These are phyloP conservation scores for Dalbergia cochinchinensis DNA, from an alignment of 306 rosid genomes.

Conservation along the genomic window DNA sequence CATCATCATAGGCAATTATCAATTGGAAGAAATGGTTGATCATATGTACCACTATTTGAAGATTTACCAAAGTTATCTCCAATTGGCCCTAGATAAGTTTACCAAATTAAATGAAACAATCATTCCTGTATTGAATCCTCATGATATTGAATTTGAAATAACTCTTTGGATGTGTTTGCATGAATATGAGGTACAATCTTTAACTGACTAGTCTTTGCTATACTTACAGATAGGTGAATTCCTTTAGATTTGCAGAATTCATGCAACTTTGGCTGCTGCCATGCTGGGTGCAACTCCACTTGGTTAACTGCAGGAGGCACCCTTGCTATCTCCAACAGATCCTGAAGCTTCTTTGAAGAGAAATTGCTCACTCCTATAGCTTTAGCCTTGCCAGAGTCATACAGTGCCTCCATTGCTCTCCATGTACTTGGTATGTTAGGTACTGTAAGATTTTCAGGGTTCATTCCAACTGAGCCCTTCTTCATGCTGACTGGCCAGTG, in stretches of 20 bases:
- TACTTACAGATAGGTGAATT: conserved; percentile 35
- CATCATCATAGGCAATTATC: not conserved
- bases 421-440: conserved; percentile 25
- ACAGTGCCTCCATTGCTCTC: conserved; percentile 38
- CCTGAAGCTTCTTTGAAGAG: conserved; percentile 41
- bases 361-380: conserved; percentile 38
- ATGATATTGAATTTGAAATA: not conserved
- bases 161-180: not conserved
- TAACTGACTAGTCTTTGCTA: not conserved
- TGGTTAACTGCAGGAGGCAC: conserved; percentile 41
- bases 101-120: not conserved
- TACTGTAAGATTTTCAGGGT: not conserved
- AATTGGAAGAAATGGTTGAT: not conserved
- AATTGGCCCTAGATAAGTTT: not conserved
- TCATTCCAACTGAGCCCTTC: not conserved
- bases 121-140: not conserved
- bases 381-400: conserved; percentile 36
- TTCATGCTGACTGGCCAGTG: conserved; percentile 17
- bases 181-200: not conserved
- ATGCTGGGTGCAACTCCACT: conserved; percentile 16
- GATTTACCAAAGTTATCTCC: not conserved
- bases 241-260: conserved; percentile 39
- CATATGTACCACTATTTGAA: not conserved
- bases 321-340: conserved; percentile 11
- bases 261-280: conserved; percentile 39